Evolutionary conservation across 164 flowering plant genomes (phyloP).

Genomic region (Magnolia sinica): DNA sequence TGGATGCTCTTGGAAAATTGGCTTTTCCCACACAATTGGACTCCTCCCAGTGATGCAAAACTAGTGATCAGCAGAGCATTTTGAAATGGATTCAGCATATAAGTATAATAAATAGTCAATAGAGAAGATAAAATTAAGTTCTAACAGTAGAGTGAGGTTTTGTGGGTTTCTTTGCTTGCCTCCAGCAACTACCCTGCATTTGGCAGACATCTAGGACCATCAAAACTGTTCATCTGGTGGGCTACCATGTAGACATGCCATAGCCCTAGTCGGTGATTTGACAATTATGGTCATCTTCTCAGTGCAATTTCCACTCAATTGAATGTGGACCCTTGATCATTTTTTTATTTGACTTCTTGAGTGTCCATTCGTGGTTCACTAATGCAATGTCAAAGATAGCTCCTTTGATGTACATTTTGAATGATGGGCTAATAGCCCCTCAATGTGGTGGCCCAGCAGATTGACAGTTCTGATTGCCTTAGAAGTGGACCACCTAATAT

Average conservation of each 20-base stretch:
- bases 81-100: background rate
- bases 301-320: background rate
- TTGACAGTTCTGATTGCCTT: no score
- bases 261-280: background rate
- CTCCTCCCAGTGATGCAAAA: background rate
- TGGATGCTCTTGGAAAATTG: background rate
- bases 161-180: background rate
- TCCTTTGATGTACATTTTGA: background rate
- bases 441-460: no score
- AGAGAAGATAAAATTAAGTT: background rate
- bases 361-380: no score
- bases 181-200: background rate
- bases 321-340: background rate
- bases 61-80: no score
- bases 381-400: background rate
- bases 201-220: background rate
- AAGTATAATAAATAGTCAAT: background rate
- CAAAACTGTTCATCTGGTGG: background rate
- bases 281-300: background rate
- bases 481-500: no score
- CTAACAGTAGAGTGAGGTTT: background rate
- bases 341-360: background rate
- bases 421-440: background rate
- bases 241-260: background rate
- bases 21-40: background rate